Base-by-base conservation (phyloP, 2,329 filamentous ascomycete genomes). In the Colletotrichum gigasporum region DNA sequence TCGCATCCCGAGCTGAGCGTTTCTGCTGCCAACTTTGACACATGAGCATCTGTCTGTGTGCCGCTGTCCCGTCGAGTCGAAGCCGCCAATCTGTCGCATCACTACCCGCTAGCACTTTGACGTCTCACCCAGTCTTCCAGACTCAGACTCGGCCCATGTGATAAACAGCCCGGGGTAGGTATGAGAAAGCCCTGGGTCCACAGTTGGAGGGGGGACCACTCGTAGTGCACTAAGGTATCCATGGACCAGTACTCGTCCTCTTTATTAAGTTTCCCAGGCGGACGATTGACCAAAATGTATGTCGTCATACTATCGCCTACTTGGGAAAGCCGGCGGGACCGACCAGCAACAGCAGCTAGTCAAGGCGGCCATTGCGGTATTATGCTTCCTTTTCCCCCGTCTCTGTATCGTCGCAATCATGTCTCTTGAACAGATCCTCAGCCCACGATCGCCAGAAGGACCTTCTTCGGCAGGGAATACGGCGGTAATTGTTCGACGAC, bases 231-330 rank as follows among this genome's bases (percentile, higher is more conserved):
- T n/a, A n/a, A n/a, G n/a, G n/a, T n/a, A n/a, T n/a, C n/a, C n/a
- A n/a, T n/a, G n/a, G n/a, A n/a, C n/a, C n/a, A n/a, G 20, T 22
- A 44, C 16, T 41, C 51, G n/a, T 58, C 10, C 12, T n/a, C 34
- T 24, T 52, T 18, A 32, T 45, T 35, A 44, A 52, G 30, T 52
- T 60, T 37, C 50, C 59, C 14, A 47, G 37, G 39, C 20, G 37
- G 26, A 47, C 30, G 35, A 63, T 41, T 22, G 37, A 30, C 28
- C 34, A 64, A 64, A 57, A 34, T 65, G 22, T 20, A 65, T 65
- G 62, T 22, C 62, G 62, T 65, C 62, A 65, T 65, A 58, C 53
- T 20, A 37, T 18, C 20, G 42, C 62, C 62, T 22, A 44, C 35
- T 61, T 37, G n/a, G 47, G 56, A 44, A 55, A 9, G 24, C 14